Evolutionary conservation across 768 basidiomycete genomes (phyloP).

Genomic region (Tricholoma sp.): DNA sequence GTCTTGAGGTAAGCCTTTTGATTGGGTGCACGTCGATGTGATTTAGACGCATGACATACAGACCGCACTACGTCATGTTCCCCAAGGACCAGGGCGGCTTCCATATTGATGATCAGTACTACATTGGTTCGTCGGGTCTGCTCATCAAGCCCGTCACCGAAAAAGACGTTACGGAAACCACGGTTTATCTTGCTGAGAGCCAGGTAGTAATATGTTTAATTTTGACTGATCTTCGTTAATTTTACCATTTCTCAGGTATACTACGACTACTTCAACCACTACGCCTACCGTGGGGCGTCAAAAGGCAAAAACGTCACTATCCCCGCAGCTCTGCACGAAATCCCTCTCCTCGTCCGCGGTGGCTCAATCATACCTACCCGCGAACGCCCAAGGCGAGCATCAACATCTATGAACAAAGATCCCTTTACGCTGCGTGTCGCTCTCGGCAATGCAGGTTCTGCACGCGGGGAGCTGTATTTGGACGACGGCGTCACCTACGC

Average conservation of each 20-base stretch:
- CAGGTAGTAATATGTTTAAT: slow-evolving; percentile 39
- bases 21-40: background rate
- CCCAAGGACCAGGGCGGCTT: slow-evolving; percentile 86
- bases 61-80: slow-evolving; percentile 95
- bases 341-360: slow-evolving; percentile 86
- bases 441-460: slow-evolving; percentile 51
- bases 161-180: slow-evolving; percentile 61
- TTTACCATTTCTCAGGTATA: slow-evolving; percentile 53
- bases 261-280: slow-evolving; percentile 85
- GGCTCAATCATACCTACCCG: slow-evolving; percentile 87
- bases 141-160: slow-evolving; percentile 87
- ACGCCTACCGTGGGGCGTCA: slow-evolving; percentile 59
- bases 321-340: slow-evolving; percentile 70
- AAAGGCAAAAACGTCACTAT: slow-evolving; percentile 69
- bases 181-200: slow-evolving; percentile 83
- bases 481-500: slow-evolving; percentile 89
- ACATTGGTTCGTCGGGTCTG: slow-evolving; percentile 80
- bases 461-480: slow-evolving; percentile 85
- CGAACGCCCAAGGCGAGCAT: slow-evolving; percentile 81
- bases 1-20: slow-evolving; percentile 59
- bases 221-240: slow-evolving; percentile 4
- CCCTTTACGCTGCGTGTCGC: slow-evolving; percentile 91
- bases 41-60: slow-evolving; percentile 27
- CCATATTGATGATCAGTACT: slow-evolving; percentile 91
- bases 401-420: slow-evolving; percentile 83